phyloP scores from a whole-genome alignment of 345 rosid genomes.

The Hevea brasiliensis region DNA sequence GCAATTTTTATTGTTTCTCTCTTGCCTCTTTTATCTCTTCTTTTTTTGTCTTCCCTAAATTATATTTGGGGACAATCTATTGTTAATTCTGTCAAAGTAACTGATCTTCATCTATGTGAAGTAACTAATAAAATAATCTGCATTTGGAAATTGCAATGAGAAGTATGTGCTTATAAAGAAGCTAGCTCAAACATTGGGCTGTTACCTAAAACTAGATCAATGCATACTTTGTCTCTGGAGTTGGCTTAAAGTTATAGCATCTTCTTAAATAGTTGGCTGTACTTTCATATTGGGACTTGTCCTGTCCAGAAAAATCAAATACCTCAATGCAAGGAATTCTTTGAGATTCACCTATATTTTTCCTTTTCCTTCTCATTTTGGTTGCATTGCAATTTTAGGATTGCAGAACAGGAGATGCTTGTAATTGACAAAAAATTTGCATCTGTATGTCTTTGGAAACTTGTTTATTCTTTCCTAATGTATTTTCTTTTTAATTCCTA shows the following conservation, averaged over 20 bases:
- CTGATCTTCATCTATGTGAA: constrained; percentile 1
- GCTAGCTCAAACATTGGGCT: neutral
- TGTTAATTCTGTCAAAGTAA: neutral
- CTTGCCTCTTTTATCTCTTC: neutral
- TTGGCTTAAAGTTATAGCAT: neutral
- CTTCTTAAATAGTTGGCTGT: neutral
- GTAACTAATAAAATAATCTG: neutral
- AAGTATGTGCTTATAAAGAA: constrained; percentile 3
- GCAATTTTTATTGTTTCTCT: neutral
- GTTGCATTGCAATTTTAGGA: neutral
- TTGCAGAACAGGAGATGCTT: neutral
- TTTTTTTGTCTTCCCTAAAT: neutral
- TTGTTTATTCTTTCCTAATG: constrained; percentile 13
- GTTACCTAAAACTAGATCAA: neutral
- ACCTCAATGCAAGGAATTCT: neutral
- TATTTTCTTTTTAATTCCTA: neutral
- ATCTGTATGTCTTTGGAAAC: neutral
- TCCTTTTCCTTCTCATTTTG: neutral
- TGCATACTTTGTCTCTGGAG: neutral
- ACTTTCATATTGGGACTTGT: neutral
- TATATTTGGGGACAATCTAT: neutral
- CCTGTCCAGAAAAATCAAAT: constrained; percentile 7
- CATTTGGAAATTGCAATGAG: neutral
- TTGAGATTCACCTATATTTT: neutral
- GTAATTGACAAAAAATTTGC: neutral